Conservation (phyloP, 345 rosid genomes). For the Microthlaspi erraticum region DNA sequence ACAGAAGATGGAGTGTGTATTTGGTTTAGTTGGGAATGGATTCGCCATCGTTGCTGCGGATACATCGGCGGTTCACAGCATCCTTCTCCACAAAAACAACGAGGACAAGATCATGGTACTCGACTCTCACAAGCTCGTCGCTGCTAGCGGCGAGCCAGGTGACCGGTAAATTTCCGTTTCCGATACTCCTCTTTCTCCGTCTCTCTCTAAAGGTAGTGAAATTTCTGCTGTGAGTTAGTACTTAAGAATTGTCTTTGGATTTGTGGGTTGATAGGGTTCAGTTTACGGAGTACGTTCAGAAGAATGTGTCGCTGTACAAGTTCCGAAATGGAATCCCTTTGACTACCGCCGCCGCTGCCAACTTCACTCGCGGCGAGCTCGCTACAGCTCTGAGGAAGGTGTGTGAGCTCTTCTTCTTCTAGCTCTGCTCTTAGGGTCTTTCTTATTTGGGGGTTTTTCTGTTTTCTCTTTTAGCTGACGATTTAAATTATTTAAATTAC, state of each 20-base stretch:
- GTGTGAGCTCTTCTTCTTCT: background rate
- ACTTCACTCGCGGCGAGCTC: conserved; percentile 92
- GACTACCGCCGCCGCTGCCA: conserved; percentile 87
- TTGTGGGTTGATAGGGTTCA: conserved; percentile 64
- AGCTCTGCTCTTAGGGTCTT: background rate
- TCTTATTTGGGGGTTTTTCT: background rate
- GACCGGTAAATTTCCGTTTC: conserved; percentile 59
- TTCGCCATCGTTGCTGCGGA: conserved; percentile 87
- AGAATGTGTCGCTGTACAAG: conserved; percentile 91
- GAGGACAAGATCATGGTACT: conserved; percentile 98
- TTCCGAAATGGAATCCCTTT: conserved; percentile 92
- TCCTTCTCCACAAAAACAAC: conserved; percentile 86
- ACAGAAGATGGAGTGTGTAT: conserved; percentile 80
- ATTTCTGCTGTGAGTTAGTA: background rate
- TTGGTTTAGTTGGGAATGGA: conserved; percentile 88
- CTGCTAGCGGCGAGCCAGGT: conserved; percentile 98
- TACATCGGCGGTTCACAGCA: conserved; percentile 91
- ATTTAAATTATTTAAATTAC: too few species aligned
- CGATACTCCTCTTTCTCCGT: background rate
- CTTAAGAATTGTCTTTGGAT: background rate
- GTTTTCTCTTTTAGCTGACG: too few species aligned
- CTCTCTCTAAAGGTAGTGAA: background rate
- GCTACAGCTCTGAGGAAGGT: conserved; percentile 97
- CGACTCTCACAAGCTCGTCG: conserved; percentile 93
- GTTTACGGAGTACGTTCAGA: conserved; percentile 93